Base-by-base conservation (phyloP, 352 stramenopile genomes). In the Phytophthora colocasiae region DNA sequence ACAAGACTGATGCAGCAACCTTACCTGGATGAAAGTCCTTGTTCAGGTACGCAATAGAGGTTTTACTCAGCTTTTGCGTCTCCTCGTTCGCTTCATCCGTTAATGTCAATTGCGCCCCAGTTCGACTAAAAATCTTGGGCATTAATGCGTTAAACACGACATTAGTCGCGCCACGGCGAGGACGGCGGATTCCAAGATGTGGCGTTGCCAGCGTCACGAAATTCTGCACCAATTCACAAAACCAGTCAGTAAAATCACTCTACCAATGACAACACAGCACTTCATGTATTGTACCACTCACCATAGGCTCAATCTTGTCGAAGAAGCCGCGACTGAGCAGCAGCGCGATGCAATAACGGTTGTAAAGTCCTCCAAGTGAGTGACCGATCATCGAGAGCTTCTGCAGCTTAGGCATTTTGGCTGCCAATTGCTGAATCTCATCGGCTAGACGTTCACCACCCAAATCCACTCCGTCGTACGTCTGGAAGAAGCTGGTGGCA, bases 351-450 rank as follows among this genome's bases (percentile, higher is more conserved):
- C 80, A 90, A 68, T 90, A 95, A 45, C 87, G 81, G n/a, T 78
- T 73, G 60, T 95, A 95, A 17, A 95, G 71, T 1, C 87, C 87
- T 41, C 87, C 87, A 12, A 95, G 78, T 36, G 87, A 95, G 57
- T 95, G 87, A 4, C 85, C 87, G 22, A 92, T 63, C 58, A 93
- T 74, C 26, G 87, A 95, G 26, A 95, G 74, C 60, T 90, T 90
- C 38, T 63, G 40, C 34, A 95, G 62, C 2, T 76, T 66, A 8
- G 86, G 82, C 80, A 92, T 90, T n/a, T 69, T 57, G 17, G n/a
- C 53, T 1, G 80, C 78, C 53, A 95, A 29, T 14, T 47, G 14
- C 52, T 84, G 57, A 44, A 95, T 74, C 66, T 95, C 85, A 43
- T 93, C 59, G 0, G 87, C 87, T n/a, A 95, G 73, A 7, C 87